Evolutionary conservation across 768 basidiomycete genomes (phyloP).

Genomic region (Agrocybe praecox): DNA sequence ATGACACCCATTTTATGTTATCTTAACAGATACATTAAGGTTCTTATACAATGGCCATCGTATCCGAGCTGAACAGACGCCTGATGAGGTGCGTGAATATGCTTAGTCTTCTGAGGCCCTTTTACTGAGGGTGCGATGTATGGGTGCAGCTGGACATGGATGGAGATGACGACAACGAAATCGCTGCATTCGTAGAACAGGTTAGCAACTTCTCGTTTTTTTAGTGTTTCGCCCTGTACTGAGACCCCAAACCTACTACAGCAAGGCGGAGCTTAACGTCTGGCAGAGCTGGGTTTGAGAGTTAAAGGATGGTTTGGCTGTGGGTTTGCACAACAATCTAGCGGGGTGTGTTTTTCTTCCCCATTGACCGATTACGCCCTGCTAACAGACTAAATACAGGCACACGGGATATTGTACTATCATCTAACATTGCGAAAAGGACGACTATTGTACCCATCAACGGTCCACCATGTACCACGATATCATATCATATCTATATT

Average conservation of each 20-base stretch:
- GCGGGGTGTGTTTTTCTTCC: no score
- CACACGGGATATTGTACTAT: no score
- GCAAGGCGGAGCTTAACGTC: not conserved
- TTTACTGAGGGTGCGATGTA: not conserved
- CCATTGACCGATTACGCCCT: no score
- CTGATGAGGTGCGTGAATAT: slow-evolving; percentile 7
- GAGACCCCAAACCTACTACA: not conserved
- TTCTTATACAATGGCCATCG: slow-evolving; percentile 8
- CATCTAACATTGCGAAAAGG: no score
- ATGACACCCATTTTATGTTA: not conserved
- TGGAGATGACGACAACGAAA: slow-evolving; percentile 45
- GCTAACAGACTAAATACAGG: no score
- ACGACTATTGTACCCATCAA: no score
- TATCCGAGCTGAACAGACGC: slow-evolving; percentile 14
- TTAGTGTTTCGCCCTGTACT: not conserved
- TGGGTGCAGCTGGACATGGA: slow-evolving; percentile 49
- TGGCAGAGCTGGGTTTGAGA: no score
- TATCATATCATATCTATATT: no score
- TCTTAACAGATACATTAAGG: slow-evolving; percentile 5
- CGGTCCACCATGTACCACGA: no score
- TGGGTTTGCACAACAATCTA: no score
- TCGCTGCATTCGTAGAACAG: not conserved
- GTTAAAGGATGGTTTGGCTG: no score
- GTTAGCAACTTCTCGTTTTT: not conserved
- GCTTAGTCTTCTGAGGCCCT: not conserved